These are phyloP conservation scores for Sedum album DNA, from an alignment of 164 flowering plant species.

Conservation along the genomic window DNA sequence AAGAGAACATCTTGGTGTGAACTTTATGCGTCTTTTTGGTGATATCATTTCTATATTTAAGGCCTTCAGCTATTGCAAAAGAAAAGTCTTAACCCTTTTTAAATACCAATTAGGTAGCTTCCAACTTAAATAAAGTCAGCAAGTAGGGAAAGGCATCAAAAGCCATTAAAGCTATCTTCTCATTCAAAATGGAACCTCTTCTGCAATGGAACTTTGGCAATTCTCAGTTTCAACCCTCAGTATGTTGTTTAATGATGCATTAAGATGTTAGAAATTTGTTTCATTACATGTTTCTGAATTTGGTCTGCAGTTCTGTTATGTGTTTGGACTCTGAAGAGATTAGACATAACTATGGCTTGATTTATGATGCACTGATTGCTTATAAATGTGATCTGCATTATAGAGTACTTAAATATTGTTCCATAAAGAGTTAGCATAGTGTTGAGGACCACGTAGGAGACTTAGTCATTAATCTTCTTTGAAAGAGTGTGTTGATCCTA, in stretches of 20 bases:
- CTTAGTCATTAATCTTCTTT: not conserved
- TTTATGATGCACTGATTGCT: not conserved
- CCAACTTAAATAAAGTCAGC: not conserved
- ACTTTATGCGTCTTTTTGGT: slow-evolving; percentile 5
- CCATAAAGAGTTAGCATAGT: not conserved
- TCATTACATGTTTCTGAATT: no score
- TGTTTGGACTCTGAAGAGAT: not conserved
- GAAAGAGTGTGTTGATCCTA: not conserved
- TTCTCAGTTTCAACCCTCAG: no score
- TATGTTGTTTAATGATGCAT: no score
- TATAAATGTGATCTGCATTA: not conserved
- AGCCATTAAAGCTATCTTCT: not conserved
- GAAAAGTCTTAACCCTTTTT: not conserved
- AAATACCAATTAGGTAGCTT: not conserved
- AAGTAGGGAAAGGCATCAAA: not conserved
- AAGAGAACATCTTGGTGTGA: slow-evolving; percentile 6
- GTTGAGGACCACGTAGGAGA: not conserved
- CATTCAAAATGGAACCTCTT: not conserved
- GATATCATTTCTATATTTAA: slow-evolving; percentile 3
- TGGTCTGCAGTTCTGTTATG: no score
- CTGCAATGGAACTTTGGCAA: not conserved
- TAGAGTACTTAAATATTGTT: not conserved
- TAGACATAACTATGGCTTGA: not conserved
- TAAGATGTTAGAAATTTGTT: no score
- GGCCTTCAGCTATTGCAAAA: not conserved